Evolutionary conservation across 148 eudicot genomes (phyloP).

Genomic region (Rhododendron griersonianum): DNA sequence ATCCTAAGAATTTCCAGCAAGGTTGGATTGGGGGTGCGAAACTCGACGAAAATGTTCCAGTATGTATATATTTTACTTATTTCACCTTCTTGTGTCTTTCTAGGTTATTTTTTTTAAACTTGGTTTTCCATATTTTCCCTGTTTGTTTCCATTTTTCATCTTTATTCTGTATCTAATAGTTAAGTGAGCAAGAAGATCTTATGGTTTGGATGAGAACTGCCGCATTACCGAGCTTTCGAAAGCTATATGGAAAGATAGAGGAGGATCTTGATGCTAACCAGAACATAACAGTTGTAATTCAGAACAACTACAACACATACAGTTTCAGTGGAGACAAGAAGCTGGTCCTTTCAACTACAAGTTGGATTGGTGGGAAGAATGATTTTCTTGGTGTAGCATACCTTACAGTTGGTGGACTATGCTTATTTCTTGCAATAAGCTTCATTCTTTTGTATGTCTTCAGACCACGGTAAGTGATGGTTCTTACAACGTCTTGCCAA

Average conservation of each 20-base stretch:
- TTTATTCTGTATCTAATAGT: constrained; percentile 7
- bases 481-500: background rate
- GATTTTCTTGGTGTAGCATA: constrained; percentile 47
- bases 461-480: constrained; percentile 57
- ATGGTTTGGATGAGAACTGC: constrained; percentile 65
- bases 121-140: too few species aligned
- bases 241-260: constrained; percentile 47
- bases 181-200: constrained; percentile 48
- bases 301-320: constrained; percentile 49
- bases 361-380: constrained; percentile 56
- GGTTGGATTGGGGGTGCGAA: constrained; percentile 68
- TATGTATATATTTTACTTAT: constrained; percentile 22
- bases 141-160: background rate
- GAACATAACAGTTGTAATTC: constrained; percentile 21
- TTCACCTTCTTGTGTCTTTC: background rate
- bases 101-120: background rate
- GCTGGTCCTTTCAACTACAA: constrained; percentile 49
- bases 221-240: constrained; percentile 42
- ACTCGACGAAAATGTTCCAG: constrained; percentile 50
- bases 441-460: constrained; percentile 53
- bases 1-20: constrained; percentile 65
- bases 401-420: constrained; percentile 51
- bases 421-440: constrained; percentile 48
- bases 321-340: constrained; percentile 38
- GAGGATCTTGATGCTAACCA: constrained; percentile 37